phyloP scores from a whole-genome alignment of 2,329 filamentous ascomycete species.

The Fusarium nurragi region DNA sequence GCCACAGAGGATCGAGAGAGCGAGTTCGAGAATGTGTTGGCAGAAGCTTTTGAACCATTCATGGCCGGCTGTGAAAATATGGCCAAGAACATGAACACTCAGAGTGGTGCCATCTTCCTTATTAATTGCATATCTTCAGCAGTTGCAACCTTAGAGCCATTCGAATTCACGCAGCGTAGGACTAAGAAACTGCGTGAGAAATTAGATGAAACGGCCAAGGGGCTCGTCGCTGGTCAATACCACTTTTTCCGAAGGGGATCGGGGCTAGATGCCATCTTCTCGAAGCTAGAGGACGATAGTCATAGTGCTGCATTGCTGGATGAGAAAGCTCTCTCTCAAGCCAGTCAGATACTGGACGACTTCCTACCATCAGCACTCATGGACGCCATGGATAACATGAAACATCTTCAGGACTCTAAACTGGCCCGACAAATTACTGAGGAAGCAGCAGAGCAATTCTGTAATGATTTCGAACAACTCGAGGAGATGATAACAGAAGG shows the following conservation, averaged over 20 bases:
- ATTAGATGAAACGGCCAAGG: conserved; percentile 64
- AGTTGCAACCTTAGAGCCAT: conserved; percentile 63
- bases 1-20: conserved; percentile 66
- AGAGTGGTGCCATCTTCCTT: conserved; percentile 72
- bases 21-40: conserved; percentile 78
- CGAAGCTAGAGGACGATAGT: conserved; percentile 58
- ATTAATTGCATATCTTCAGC: conserved; percentile 76
- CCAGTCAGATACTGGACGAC: conserved; percentile 82
- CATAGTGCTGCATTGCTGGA: conserved; percentile 56
- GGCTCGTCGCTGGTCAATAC: conserved; percentile 74
- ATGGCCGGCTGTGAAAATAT: conserved; percentile 78
- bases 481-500: conserved; percentile 60
- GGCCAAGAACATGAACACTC: conserved; percentile 66
- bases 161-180: conserved; percentile 70
- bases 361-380: conserved; percentile 94
- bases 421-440: conserved; percentile 82
- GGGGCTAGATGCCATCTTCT: conserved; percentile 72
- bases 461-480: conserved; percentile 77
- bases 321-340: conserved; percentile 64
- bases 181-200: conserved; percentile 64
- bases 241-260: conserved; percentile 78
- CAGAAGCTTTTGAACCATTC: conserved; percentile 87
- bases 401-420: conserved; percentile 74
- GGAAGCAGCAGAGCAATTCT: conserved; percentile 84
- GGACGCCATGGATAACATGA: conserved; percentile 86